Percentiles rank a stretch among this genome's conserved stretches.
These are phyloP conservation scores for Anastatica hierochuntica DNA, from an alignment of 345 rosid species.

Conservation along the genomic window DNA sequence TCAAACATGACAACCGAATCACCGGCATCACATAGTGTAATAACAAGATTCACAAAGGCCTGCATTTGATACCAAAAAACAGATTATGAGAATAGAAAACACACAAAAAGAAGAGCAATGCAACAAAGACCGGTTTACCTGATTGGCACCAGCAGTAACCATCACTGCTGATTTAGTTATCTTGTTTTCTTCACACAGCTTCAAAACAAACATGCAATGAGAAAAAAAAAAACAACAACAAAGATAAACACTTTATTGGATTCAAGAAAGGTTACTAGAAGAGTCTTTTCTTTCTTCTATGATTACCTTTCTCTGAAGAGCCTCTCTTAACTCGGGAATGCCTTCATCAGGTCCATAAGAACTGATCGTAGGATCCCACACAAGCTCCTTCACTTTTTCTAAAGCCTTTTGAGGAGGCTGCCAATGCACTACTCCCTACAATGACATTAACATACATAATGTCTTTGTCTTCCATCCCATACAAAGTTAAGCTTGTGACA, in stretches of 20 bases:
- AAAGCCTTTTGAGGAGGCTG: constrained; percentile 78
- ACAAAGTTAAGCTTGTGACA: too few species aligned
- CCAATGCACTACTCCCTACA: constrained; percentile 89
- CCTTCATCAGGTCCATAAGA: constrained; percentile 94
- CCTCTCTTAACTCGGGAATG: constrained; percentile 60
- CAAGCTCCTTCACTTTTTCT: constrained; percentile 67
- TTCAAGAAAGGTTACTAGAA: too few species aligned
- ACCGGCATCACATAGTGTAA: constrained; percentile 74
- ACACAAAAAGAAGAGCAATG: not conserved
- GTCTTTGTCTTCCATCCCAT: too few species aligned
- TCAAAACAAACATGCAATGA: constrained; percentile 9
- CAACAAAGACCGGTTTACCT: constrained; percentile 49
- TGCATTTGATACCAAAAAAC: constrained; percentile 23
- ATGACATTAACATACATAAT: constrained; percentile 1
- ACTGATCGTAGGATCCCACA: constrained; percentile 66
- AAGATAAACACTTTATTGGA: too few species aligned
- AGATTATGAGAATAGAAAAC: not conserved
- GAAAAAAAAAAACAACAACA: too few species aligned
- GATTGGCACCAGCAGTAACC: constrained; percentile 98
- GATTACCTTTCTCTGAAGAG: constrained; percentile 66
- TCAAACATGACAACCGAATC: constrained; percentile 92
- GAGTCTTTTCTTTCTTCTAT: too few species aligned
- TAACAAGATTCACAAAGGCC: constrained; percentile 93
- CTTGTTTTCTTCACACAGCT: constrained; percentile 68
- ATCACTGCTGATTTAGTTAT: constrained; percentile 66